Base-by-base conservation (phyloP, 1,139 yeast species). In the Candida buenavistaensis region DNA sequence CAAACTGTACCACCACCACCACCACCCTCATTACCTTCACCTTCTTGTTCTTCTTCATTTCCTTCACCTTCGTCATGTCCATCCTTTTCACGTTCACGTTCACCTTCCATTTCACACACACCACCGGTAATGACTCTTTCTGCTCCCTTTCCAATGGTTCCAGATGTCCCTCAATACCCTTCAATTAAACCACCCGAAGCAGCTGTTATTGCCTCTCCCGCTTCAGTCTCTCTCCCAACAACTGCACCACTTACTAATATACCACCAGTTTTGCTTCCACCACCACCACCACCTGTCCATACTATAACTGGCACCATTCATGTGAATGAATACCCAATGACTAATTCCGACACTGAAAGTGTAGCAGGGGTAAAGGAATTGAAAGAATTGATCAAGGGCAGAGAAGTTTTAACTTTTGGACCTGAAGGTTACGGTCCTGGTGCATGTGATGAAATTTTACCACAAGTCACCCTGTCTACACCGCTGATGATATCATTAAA, bases 351-450 rank as follows among this genome's bases (percentile, higher is more conserved):
- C 16, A 32, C 33, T 12, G 51, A 47, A 14, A 46, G 46, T 14
- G 45, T 48, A 5, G 57, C 51, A 28, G 38, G 47, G 2, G 33
- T 30, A 14, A 23, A 30, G 23, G 42, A 41, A 25, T 44, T 55
- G 19, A 43, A 47, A 28, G 55, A 48, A 12, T 41, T 55, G 32
- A 44, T 55, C 5, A 36, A 34, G 16, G 60, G 58, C 3, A 45
- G 54, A 15, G 60, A 54, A 28, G 43, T 44, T 9, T 40, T 51
- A 22, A 52, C 57, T 3, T 55, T 44, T 39, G 54, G 53, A 3
- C 51, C 52, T 12, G 50, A 45, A 14, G 43, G 32, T 21, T 30
- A 30, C 16, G 27, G 30, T 26, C 28, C 22, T 23, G 20, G 22
- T 28, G 15, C 26, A 13, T 16, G 23, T 23, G 27, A 23, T 9